Base-by-base conservation (phyloP, 768 basidiomycete genomes). In the Boletus tylopilopsis region DNA sequence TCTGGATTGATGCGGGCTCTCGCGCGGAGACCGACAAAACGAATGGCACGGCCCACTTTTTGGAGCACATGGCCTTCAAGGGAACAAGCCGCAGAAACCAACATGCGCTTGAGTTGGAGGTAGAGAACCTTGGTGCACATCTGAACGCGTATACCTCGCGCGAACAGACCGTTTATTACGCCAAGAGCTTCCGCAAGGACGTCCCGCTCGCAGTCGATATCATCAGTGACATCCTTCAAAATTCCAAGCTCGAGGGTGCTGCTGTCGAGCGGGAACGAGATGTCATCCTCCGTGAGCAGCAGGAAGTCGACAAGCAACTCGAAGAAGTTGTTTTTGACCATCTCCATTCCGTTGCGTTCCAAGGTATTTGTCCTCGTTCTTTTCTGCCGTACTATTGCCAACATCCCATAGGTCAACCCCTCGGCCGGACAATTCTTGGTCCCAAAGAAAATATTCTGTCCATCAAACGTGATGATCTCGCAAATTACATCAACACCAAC, bases 251-350 rank as follows among this genome's bases (percentile, higher is more conserved):
- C 42, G 96, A 99, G 65, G 71, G 68, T 45, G 57, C 76, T 23
- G 94, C 94, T 1, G 84, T 99, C 58, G 96, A 98, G 73, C 77
- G 94, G 56, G 96, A 98, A 74, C 83, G 94, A 37, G 93, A 94
- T 67, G 94, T 98, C 35, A 98, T 98, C 58, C 71, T 98, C 47
- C 79, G 96, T 55, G 96, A 99, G 70, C 94, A 96, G 74, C 90
- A 97, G 74, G 96, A 98, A 75, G 96, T 98, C 25, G 94, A 96
- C 73, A 98, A 98, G 76, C 94, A 96, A 76, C 72, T 90, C 44
- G 94, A 97, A 74, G 96, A 98, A 70, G 94, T 98, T 62, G 92
- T 98, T 9, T 98, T 99, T 61, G 96, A 98, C 73, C 96, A 99
- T 67, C 73, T 99, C 51, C 96, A 99, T 70, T 77, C 95, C 38